Conservation (phyloP, 2,329 filamentous ascomycete species). For the Rhynchosporium graminicola region DNA sequence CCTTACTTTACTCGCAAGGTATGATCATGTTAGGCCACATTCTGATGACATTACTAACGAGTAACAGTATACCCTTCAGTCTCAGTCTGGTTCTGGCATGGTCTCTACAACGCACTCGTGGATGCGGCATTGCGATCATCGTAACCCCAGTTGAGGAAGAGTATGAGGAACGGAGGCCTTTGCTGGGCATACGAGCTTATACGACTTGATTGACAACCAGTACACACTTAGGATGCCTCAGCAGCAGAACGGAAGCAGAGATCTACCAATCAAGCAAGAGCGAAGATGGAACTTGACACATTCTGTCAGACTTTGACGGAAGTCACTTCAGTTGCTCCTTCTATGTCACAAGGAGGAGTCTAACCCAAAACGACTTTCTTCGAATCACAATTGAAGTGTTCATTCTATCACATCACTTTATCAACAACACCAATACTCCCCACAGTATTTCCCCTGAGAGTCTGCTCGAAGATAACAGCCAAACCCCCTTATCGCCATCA, state of each 20-base stretch:
- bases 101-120: neutral
- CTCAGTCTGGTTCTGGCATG: neutral
- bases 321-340: neutral
- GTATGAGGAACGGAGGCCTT: neutral
- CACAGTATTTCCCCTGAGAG: no score
- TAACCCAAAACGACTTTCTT: no score
- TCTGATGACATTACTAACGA: neutral
- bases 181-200: neutral
- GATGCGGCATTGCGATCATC: slow-evolving; percentile 4
- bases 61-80: neutral
- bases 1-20: slow-evolving; percentile 3
- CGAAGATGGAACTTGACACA: neutral
- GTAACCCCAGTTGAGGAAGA: slow-evolving; percentile 1
- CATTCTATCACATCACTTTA: neutral
- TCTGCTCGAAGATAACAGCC: no score
- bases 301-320: neutral
- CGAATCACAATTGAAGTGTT: neutral
- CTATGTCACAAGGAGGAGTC: neutral
- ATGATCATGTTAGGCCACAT: neutral
- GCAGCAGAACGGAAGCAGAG: no score
- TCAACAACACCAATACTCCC: neutral
- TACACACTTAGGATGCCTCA: no score
- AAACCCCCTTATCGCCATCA: neutral
- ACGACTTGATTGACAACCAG: neutral
- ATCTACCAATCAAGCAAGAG: neutral